These are phyloP conservation scores for Aspergillus homomorphus DNA, from an alignment of 495 filamentous ascomycete genomes.

Conservation along the genomic window DNA sequence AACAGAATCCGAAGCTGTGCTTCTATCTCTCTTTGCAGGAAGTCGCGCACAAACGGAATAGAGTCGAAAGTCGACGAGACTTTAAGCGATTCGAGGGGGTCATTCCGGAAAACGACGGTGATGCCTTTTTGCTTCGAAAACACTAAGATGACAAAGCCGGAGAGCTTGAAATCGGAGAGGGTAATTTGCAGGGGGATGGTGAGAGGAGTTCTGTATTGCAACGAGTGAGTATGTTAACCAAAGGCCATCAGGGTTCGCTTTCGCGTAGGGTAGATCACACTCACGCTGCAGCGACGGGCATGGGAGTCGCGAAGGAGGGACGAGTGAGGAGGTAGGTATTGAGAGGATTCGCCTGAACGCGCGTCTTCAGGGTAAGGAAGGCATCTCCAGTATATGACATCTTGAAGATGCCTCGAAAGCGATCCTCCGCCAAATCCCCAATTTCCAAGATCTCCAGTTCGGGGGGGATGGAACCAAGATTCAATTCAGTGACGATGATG, in stretches of 20 bases:
- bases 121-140: conserved; percentile 97
- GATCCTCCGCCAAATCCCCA: conserved; percentile 92
- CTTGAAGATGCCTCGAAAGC: conserved; percentile 97
- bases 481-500: conserved; percentile 96
- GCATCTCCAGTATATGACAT: conserved; percentile 97
- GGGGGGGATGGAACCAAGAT: conserved; percentile 87
- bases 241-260: not conserved
- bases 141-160: conserved; percentile 94
- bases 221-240: conserved; percentile 16
- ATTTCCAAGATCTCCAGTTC: conserved; percentile 96
- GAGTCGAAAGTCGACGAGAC: conserved; percentile 98
- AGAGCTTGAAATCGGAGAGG: conserved; percentile 92
- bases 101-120: conserved; percentile 95
- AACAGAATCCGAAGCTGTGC: conserved; percentile 86
- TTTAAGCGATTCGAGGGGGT: conserved; percentile 95
- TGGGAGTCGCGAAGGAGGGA: conserved; percentile 85
- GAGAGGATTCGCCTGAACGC: conserved; percentile 95
- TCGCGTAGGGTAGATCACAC: conserved; percentile 16
- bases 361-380: conserved; percentile 87
- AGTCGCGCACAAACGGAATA: conserved; percentile 96
- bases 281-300: conserved; percentile 85
- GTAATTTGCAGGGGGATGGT: conserved; percentile 97
- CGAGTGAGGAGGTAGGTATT: conserved; percentile 93
- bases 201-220: conserved; percentile 58
- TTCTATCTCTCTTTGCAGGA: conserved; percentile 95